phyloP scores from a whole-genome alignment of 1,284 basidiomycete species.

The Sporisorium reilianum region DNA sequence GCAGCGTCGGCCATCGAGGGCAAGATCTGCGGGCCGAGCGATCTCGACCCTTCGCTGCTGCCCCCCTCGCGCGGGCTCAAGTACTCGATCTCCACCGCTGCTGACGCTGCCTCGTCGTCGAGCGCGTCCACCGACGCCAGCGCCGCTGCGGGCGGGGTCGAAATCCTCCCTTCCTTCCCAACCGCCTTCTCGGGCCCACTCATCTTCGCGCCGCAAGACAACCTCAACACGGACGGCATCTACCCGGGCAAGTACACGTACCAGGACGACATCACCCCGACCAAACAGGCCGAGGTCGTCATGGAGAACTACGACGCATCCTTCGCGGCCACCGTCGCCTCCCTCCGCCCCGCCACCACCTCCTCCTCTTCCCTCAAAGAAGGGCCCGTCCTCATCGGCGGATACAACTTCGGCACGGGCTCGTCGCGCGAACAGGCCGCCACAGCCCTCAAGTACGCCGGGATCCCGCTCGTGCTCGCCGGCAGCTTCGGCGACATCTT shows the following conservation, averaged over 20 bases:
- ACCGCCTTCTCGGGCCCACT: conserved; percentile 83
- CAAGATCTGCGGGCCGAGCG: conserved; percentile 84
- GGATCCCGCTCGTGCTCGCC: conserved; percentile 90
- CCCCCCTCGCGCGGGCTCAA: conserved; percentile 72
- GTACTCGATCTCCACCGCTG: conserved; percentile 70
- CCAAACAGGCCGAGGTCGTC: conserved; percentile 93
- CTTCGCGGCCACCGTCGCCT: conserved; percentile 82
- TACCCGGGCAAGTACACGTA: conserved; percentile 99
- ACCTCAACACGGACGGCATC: conserved; percentile 97
- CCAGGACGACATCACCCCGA: conserved; percentile 97
- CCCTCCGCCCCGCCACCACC: conserved; percentile 73
- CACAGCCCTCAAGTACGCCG: conserved; percentile 93
- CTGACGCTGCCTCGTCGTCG: conserved; percentile 59
- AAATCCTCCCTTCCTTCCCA: conserved; percentile 75
- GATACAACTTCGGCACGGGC: conserved; percentile 99
- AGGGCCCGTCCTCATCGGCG: conserved; percentile 86
- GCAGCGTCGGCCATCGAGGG: conserved; percentile 94
- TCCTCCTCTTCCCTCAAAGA: conserved; percentile 5
- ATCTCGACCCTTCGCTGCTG: conserved; percentile 75
- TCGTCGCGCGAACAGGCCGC: conserved; percentile 99
- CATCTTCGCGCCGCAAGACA: conserved; percentile 94
- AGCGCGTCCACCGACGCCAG: conserved; percentile 10
- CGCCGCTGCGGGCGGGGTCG: conserved; percentile 32
- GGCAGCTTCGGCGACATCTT: conserved; percentile 99
- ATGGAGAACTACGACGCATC: conserved; percentile 94